These are phyloP conservation scores for Mesostigma viride DNA, from an alignment of 139 green algal species.

Conservation along the genomic window DNA sequence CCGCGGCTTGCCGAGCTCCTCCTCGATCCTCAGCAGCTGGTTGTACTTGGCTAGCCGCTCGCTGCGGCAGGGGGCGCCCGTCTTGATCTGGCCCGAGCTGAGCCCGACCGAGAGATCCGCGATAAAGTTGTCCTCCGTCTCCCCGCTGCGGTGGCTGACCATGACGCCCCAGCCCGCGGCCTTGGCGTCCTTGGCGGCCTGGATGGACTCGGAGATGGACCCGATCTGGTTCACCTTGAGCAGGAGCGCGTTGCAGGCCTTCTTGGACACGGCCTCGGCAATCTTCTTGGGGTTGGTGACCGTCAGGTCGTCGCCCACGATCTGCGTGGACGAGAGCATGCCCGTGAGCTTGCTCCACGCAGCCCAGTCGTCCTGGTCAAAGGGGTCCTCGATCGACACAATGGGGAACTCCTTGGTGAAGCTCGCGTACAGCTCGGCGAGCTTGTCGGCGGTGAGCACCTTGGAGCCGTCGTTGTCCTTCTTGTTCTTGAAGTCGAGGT, in stretches of 20 bases:
- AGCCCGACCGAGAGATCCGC: constrained; percentile 92
- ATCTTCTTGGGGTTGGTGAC: constrained; percentile 88
- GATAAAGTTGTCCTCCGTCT: constrained; percentile 95
- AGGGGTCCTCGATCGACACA: constrained; percentile 94
- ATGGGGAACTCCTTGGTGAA: constrained; percentile 80
- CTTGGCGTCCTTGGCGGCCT: constrained; percentile 80
- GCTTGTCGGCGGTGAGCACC: constrained; percentile 64
- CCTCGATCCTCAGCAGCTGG: constrained; percentile 96
- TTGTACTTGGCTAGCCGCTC: constrained; percentile 98
- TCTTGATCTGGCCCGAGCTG: constrained; percentile 94
- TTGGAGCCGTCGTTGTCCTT: constrained; percentile 65
- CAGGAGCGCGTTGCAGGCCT: constrained; percentile 89
- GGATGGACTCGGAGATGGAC: constrained; percentile 84
- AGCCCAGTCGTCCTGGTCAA: constrained; percentile 94
- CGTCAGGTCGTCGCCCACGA: constrained; percentile 93
- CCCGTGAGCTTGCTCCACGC: constrained; percentile 50
- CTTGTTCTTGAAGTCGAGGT: constrained; percentile 89
- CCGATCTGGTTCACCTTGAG: constrained; percentile 99
- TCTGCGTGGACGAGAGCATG: constrained; percentile 58
- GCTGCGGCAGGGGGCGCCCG: constrained; percentile 85
- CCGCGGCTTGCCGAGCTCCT: constrained; percentile 60
- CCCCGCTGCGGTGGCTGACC: constrained; percentile 75
- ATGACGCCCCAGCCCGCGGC: constrained; percentile 91
- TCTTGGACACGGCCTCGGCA: constrained; percentile 76
- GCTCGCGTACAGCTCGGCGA: constrained; percentile 77